Evolutionary conservation across 768 basidiomycete genomes (phyloP).

Genomic region (Leccinum longicurvipes): DNA sequence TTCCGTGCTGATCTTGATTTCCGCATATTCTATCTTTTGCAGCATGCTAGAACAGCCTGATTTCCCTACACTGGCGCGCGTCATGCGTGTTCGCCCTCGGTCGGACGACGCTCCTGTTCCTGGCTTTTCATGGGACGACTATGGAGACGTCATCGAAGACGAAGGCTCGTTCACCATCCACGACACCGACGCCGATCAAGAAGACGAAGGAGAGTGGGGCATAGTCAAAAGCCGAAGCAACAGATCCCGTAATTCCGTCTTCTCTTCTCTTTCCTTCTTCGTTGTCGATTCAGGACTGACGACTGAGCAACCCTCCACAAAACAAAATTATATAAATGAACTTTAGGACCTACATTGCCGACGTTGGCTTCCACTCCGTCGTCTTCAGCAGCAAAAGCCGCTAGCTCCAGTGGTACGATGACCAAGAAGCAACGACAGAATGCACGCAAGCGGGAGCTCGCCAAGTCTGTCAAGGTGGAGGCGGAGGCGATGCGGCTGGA

Average conservation of each 20-base stretch:
- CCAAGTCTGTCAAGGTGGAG: conserved; percentile 55
- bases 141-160: conserved; percentile 56
- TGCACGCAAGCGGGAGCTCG: conserved; percentile 51
- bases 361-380: conserved; percentile 12
- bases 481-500: conserved; percentile 50
- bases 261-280: neutral
- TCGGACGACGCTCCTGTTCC: conserved; percentile 56
- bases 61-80: conserved; percentile 52
- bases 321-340: neutral
- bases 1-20: conserved; percentile 4
- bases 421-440: conserved; percentile 75
- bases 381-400: conserved; percentile 39
- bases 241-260: conserved; percentile 34
- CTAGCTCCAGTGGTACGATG: conserved; percentile 14
- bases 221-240: conserved; percentile 59
- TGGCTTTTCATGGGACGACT: conserved; percentile 76
- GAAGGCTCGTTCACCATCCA: conserved; percentile 38
- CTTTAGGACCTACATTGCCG: conserved; percentile 14
- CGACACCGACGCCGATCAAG: conserved; percentile 64
- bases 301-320: neutral
- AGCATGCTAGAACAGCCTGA: conserved; percentile 67
- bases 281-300: neutral
- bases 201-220: conserved; percentile 76
- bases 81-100: conserved; percentile 62
- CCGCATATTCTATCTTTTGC: neutral